Percentiles rank a stretch among this genome's conserved stretches.
Evolutionary conservation across 352 stramenopile species (phyloP).

Genomic region (Globisporangium nunn): DNA sequence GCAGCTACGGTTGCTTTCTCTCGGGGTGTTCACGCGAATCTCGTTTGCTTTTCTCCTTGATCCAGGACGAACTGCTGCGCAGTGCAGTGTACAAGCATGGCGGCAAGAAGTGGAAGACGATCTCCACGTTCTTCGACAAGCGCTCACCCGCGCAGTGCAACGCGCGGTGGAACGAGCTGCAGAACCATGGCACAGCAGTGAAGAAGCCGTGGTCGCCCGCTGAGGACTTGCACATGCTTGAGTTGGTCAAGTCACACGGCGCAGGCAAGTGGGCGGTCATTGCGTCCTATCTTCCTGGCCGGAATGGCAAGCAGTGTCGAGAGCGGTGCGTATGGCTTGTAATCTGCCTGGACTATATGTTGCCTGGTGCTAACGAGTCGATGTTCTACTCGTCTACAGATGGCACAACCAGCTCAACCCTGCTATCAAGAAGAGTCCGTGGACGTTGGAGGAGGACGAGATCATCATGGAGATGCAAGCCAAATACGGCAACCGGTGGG

Average conservation of each 20-base stretch:
- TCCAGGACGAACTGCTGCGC: slow-evolving; percentile 62
- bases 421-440: slow-evolving; percentile 68
- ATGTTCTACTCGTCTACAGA: slow-evolving; percentile 18
- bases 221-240: slow-evolving; percentile 60
- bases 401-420: slow-evolving; percentile 86
- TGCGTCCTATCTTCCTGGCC: slow-evolving; percentile 68
- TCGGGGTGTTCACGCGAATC: neutral
- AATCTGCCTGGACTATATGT: neutral
- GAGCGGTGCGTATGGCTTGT: slow-evolving; percentile 35
- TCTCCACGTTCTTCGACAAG: slow-evolving; percentile 41
- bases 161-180: slow-evolving; percentile 63
- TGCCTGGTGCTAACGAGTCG: neutral
- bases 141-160: slow-evolving; percentile 51
- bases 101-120: slow-evolving; percentile 76
- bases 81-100: slow-evolving; percentile 62
- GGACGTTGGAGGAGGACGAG: slow-evolving; percentile 79
- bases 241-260: slow-evolving; percentile 48
- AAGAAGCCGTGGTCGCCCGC: slow-evolving; percentile 60
- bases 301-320: slow-evolving; percentile 87
- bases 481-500: slow-evolving; percentile 94
- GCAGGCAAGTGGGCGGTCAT: slow-evolving; percentile 79
- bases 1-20: no score
- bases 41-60: neutral
- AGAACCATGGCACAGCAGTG: slow-evolving; percentile 44
- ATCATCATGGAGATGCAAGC: slow-evolving; percentile 80